Conservation (phyloP, 768 basidiomycete genomes). For the Austroboletus festivus region DNA sequence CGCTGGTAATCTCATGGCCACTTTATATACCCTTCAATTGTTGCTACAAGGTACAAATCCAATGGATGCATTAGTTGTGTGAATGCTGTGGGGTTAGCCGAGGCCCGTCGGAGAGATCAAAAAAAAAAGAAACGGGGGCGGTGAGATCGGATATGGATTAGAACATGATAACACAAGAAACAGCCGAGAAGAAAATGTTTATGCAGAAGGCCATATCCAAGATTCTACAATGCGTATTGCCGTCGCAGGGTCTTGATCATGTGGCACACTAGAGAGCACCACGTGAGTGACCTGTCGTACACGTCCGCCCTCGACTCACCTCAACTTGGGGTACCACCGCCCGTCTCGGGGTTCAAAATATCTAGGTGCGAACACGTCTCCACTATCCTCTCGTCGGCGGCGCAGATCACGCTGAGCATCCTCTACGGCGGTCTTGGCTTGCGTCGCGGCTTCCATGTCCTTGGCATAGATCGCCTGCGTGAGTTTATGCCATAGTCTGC, state of each 20-base stretch:
- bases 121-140: slow-evolving; percentile 2
- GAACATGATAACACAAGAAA: too few relatives aligned
- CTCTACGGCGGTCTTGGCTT: slow-evolving; percentile 86
- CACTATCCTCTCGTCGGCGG: slow-evolving; percentile 68
- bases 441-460: slow-evolving; percentile 94
- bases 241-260: slow-evolving; percentile 51
- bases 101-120: slow-evolving; percentile 9
- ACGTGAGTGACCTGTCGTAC: background rate
- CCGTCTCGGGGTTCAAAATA: slow-evolving; percentile 81
- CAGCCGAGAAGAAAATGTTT: background rate
- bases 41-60: slow-evolving; percentile 39
- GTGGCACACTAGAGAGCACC: slow-evolving; percentile 53
- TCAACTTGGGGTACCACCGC: slow-evolving; percentile 79
- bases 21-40: slow-evolving; percentile 37
- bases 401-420: slow-evolving; percentile 86
- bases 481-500: slow-evolving; percentile 68
- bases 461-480: slow-evolving; percentile 81
- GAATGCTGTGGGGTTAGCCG: slow-evolving; percentile 18
- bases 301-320: slow-evolving; percentile 34
- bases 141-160: slow-evolving; percentile 19
- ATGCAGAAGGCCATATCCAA: slow-evolving; percentile 66
- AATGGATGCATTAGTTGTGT: slow-evolving; percentile 36
- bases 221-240: slow-evolving; percentile 65
- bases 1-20: slow-evolving; percentile 24
- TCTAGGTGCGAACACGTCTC: slow-evolving; percentile 63